Evolutionary conservation across 495 filamentous ascomycete genomes (phyloP).

Genomic region (Aspergillus avenaceus): DNA sequence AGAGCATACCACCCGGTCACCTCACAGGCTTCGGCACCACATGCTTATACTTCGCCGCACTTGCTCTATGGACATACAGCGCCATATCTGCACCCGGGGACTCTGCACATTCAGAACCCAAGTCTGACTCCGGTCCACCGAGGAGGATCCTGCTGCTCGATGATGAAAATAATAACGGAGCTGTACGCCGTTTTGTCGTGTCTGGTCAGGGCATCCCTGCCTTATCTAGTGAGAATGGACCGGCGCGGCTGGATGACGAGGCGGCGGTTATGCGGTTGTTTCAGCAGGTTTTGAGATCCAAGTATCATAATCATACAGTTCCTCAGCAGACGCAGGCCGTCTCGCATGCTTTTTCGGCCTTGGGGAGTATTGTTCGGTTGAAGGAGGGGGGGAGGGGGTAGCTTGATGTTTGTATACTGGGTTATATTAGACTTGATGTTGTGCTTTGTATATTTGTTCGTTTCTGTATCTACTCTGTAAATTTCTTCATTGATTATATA

Average conservation of each 20-base stretch:
- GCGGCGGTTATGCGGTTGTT: neutral
- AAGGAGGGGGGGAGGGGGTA: no score
- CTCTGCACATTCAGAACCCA: neutral
- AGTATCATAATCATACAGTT: neutral
- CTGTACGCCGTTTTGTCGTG: neutral
- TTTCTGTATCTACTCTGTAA: no score
- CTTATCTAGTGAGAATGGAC: neutral
- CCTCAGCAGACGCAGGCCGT: neutral
- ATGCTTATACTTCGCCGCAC: slow-evolving; percentile 54
- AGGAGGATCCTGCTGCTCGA: neutral
- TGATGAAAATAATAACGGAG: neutral
- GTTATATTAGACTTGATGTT: no score
- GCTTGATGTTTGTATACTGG: no score
- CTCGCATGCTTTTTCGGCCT: neutral
- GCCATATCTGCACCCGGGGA: slow-evolving; percentile 22
- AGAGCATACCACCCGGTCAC: slow-evolving; percentile 37
- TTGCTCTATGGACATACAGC: slow-evolving; percentile 60
- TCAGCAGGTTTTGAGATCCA: neutral
- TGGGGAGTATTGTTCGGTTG: neutral
- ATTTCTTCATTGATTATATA: no score
- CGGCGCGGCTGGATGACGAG: neutral
- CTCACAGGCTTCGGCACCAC: slow-evolving; percentile 58
- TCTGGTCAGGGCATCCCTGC: neutral
- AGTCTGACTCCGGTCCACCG: neutral
- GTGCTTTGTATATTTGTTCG: no score